Evolutionary conservation across 2,329 filamentous ascomycete genomes (phyloP), one percentile per base, ranked within the genome.

Genomic region (Alternaria tenuissima): DNA sequence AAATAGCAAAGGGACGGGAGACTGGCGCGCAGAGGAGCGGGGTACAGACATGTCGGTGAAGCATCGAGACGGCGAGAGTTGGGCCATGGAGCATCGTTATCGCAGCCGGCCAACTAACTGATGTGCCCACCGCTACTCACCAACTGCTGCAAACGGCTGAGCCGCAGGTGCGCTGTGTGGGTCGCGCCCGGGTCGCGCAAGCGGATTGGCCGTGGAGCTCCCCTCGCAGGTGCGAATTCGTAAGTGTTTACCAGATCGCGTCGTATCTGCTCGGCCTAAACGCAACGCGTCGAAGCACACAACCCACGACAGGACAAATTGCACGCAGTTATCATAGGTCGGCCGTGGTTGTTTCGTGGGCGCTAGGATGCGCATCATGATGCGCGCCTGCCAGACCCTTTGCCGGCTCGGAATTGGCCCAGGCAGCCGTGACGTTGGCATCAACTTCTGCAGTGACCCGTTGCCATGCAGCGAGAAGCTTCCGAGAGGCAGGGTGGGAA

Each of bases 111-210:
- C 62, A 54, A 61, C 61, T 53, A 41, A 57, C 57, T 22, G 20
- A 68, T 64, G 64, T 65, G 59, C 48, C 67, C 67, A 72, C 68
- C 64, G 64, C 68, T 59, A 52, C 63, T 69, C 66, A 59, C 59
- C 62, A 63, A 62, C 66, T 70, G 64, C 69, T 71, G 66, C 69
- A 72, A 69, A 71, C 72, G 44, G 62, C 67, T 70, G 68, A 71
- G 73, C 72, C 70, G 73, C 73, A 67, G 67, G 47, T 57, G 61
- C 56, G 63, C 62, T 46, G 47, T 53, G 60, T 60, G 65, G 68
- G 59, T 48, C 49, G 63, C 59, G 52, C 55, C 42, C 39, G 48
- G 60, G 44, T 52, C 55, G 59, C 48, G 36, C 43, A 57, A 55
- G 65, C 64, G 62, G 60, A 61, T 63, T 67, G 66, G 68, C 46